Conservation (phyloP, 805 yeast species). For the Sugiyamaella qingdaonensis region DNA sequence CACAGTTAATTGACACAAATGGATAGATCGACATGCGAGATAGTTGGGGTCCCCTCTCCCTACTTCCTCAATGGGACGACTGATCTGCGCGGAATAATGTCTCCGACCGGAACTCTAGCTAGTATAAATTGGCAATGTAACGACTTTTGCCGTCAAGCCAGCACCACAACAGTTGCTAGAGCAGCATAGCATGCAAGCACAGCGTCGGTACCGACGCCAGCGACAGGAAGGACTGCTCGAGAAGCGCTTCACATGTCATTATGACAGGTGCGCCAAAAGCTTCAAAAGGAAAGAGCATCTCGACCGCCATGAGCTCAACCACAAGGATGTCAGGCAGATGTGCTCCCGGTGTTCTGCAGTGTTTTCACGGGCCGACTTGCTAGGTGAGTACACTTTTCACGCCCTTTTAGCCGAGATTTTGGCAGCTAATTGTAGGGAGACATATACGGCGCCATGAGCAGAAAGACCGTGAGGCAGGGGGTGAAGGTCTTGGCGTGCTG, state of each 20-base stretch:
- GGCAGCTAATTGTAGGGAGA: neutral
- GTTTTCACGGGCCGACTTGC: neutral
- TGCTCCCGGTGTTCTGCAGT: neutral
- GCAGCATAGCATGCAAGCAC: neutral
- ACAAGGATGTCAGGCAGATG: neutral
- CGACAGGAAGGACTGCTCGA: neutral
- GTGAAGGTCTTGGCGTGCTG: neutral
- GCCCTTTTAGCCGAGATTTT: neutral
- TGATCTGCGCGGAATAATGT: neutral
- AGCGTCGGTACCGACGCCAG: neutral
- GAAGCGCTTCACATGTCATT: neutral
- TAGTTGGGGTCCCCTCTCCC: neutral
- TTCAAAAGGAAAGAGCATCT: slow-evolving; percentile 1
- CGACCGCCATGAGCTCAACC: neutral
- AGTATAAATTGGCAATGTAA: too few relatives aligned
- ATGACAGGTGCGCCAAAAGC: neutral
- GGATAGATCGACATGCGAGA: neutral
- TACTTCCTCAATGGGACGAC: neutral
- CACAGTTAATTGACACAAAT: neutral
- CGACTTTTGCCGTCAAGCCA: too few relatives aligned
- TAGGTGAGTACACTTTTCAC: neutral
- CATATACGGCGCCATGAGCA: neutral
- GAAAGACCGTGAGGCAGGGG: slow-evolving; percentile 1
- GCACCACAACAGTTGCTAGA: too few relatives aligned
- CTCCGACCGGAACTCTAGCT: neutral